Conservation (phyloP, 2,329 filamentous ascomycete genomes). For the Salinomyces thailandicus region DNA sequence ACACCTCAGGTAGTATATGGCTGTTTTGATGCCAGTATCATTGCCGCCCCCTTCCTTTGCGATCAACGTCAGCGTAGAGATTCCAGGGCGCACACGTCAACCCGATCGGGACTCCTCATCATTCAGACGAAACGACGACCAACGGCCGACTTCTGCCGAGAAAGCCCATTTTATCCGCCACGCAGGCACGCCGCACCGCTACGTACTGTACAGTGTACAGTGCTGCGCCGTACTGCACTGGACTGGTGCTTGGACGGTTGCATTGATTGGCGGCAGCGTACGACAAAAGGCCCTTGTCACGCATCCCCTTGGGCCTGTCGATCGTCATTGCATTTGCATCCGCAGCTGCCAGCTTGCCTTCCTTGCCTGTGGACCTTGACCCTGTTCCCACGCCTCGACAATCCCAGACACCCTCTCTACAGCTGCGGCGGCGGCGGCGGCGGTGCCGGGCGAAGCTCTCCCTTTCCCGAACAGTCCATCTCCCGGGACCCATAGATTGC, state of each 20-base stretch:
- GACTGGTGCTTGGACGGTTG: no score
- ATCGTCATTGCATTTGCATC: conserved; percentile 12
- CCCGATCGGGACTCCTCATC: not conserved
- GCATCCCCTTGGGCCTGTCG: conserved; percentile 6
- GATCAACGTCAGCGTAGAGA: no score
- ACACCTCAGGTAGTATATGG: no score
- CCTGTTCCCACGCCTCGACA: no score
- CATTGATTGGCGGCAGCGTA: no score
- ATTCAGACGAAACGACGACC: not conserved
- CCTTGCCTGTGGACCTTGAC: conserved; percentile 6
- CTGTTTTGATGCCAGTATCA: no score
- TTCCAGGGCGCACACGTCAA: no score
- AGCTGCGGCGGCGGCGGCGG: no score
- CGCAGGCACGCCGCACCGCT: not conserved
- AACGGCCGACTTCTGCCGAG: not conserved
- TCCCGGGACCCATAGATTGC: conserved; percentile 21
- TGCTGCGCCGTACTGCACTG: no score
- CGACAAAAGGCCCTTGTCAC: not conserved
- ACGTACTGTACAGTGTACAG: no score
- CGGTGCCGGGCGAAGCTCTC: conserved; percentile 7
- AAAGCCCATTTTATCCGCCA: not conserved
- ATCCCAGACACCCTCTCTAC: no score
- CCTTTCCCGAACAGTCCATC: conserved; percentile 13
- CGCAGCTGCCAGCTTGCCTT: conserved; percentile 6
- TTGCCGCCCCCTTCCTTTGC: no score